These are phyloP conservation scores for Garcia nutans DNA, from an alignment of 345 rosid species.

Conservation along the genomic window DNA sequence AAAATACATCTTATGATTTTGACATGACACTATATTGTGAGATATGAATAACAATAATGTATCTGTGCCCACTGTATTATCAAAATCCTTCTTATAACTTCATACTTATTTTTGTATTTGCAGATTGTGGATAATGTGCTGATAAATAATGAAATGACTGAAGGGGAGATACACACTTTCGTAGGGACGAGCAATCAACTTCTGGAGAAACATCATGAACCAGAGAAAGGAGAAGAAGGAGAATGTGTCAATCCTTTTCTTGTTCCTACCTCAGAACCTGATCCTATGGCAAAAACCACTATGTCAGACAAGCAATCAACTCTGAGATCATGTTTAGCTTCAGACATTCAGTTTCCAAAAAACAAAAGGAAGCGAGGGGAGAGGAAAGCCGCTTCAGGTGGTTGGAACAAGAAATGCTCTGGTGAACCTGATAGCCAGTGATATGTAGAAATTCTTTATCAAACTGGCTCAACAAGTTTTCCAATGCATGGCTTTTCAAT, in stretches of 20 bases:
- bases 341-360: constrained; percentile 63
- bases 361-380: constrained; percentile 91
- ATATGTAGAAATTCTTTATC: constrained; percentile 8
- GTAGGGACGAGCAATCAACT: constrained; percentile 40
- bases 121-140: constrained; percentile 60
- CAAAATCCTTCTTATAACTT: constrained; percentile 3
- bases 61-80: not conserved
- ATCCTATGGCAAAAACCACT: constrained; percentile 21
- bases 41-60: not conserved
- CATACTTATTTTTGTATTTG: constrained; percentile 13
- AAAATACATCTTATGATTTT: not conserved
- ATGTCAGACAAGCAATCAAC: constrained; percentile 39
- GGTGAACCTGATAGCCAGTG: constrained; percentile 74
- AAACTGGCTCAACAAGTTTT: constrained; percentile 10
- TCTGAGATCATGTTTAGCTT: constrained; percentile 67
- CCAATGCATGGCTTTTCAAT: constrained; percentile 5
- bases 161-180: constrained; percentile 40
- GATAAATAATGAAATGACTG: constrained; percentile 52
- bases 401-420: constrained; percentile 69
- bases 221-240: constrained; percentile 53
- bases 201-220: constrained; percentile 32
- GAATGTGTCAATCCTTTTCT: constrained; percentile 45
- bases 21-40: not conserved
- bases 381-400: constrained; percentile 62
- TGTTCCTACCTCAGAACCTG: constrained; percentile 38